phyloP scores from a whole-genome alignment of 2,329 filamentous ascomycete genomes.

The Fusarium liriodendri region DNA sequence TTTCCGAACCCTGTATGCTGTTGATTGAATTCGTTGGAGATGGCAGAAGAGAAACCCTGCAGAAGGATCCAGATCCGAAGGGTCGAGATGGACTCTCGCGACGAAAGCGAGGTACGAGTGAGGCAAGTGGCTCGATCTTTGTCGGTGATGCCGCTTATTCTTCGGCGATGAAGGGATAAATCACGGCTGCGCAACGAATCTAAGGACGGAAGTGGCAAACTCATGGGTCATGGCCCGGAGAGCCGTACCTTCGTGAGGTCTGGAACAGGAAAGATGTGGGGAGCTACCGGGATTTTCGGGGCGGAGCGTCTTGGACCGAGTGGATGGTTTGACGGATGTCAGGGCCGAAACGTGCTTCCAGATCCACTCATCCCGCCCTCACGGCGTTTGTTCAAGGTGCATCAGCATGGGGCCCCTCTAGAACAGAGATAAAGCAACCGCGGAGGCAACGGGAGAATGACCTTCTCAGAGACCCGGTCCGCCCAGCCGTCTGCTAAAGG shows the following conservation, averaged over 20 bases:
- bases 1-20: constrained; percentile 2
- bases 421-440: constrained; percentile 25
- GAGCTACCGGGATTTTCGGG: constrained; percentile 43
- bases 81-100: background rate
- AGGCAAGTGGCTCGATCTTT: background rate
- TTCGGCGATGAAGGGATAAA: background rate
- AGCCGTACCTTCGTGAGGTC: constrained; percentile 37
- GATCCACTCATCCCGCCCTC: constrained; percentile 36
- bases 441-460: constrained; percentile 25
- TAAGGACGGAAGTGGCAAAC: background rate
- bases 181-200: background rate
- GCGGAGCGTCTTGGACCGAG: constrained; percentile 35
- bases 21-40: background rate
- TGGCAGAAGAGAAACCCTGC: background rate
- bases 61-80: background rate
- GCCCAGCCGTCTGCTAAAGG: constrained; percentile 35
- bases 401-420: constrained; percentile 14
- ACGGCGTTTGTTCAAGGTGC: constrained; percentile 16
- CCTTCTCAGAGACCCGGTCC: constrained; percentile 38
- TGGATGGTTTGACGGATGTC: constrained; percentile 40
- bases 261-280: constrained; percentile 37
- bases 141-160: constrained; percentile 5
- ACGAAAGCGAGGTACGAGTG: background rate
- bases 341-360: constrained; percentile 41
- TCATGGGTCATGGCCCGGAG: constrained; percentile 32